Conservation (phyloP, 2,329 filamentous ascomycete genomes). For the Phialophora macrospora region DNA sequence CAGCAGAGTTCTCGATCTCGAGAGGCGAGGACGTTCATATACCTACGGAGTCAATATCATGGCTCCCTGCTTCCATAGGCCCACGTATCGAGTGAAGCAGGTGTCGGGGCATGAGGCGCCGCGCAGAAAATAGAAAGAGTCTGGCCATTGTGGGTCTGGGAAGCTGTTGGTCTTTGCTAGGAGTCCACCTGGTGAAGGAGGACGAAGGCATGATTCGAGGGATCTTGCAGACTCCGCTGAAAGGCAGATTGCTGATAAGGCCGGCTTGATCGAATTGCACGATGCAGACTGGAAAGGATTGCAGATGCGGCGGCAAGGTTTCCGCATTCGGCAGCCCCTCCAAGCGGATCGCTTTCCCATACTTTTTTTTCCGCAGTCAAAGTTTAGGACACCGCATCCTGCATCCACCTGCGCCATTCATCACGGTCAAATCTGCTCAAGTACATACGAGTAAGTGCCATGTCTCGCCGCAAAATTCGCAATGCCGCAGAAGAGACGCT, state of each 20-base stretch:
- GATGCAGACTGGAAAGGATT: not conserved
- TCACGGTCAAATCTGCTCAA: slow-evolving; percentile 9
- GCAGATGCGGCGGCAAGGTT: not conserved
- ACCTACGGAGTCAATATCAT: not conserved
- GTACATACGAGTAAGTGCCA: slow-evolving; percentile 28
- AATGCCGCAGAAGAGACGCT: slow-evolving; percentile 76
- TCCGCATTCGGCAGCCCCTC: not conserved
- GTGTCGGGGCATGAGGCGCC: not conserved
- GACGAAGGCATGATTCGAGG: not conserved
- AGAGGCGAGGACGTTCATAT: not conserved
- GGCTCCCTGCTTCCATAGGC: not conserved
- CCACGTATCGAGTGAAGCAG: not conserved
- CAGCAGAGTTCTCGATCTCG: not conserved
- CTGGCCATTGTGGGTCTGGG: not conserved
- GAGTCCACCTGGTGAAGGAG: not conserved
- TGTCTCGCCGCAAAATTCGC: slow-evolving; percentile 74
- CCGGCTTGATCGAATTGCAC: not conserved
- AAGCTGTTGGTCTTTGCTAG: not conserved
- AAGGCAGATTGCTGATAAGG: not conserved
- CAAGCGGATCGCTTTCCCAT: not conserved
- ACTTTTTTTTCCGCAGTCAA: not conserved
- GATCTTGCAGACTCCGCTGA: not conserved
- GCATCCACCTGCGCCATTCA: not conserved
- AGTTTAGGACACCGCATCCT: slow-evolving; percentile 4
- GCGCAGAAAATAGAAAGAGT: not conserved